Conservation (phyloP, 106 monocot genomes). For the Platanthera guangdongensis region DNA sequence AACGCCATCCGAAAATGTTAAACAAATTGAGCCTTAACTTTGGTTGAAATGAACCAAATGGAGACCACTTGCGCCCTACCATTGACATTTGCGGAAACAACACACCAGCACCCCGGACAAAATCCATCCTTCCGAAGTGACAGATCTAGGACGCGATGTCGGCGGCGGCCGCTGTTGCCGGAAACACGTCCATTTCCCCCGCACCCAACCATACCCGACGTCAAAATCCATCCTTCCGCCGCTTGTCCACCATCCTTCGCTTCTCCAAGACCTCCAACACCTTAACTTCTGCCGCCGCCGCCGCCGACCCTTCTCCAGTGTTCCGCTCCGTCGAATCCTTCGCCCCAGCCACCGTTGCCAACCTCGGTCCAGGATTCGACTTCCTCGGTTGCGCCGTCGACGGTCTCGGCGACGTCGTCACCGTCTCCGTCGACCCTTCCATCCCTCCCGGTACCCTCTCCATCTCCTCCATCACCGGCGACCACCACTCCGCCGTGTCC, state of each 20-base stretch:
- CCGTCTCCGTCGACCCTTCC: conserved; percentile 42
- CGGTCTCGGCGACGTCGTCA: conserved; percentile 59
- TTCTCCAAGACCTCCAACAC: conserved; percentile 12
- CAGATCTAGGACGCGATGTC: no score
- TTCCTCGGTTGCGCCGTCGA: conserved; percentile 71
- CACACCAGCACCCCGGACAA: no score
- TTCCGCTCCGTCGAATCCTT: conserved; percentile 55
- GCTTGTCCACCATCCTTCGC: conserved; percentile 13
- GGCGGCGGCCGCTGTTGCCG: background rate
- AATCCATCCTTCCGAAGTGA: no score
- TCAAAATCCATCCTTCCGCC: background rate
- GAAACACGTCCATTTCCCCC: background rate
- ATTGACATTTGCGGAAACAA: no score
- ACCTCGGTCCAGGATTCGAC: conserved; percentile 89
- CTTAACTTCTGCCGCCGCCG: background rate
- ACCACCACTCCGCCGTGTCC: conserved; percentile 13
- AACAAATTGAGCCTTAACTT: no score
- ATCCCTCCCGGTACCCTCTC: conserved; percentile 40
- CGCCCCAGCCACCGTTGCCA: conserved; percentile 83
- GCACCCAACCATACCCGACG: background rate
- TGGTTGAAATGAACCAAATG: no score
- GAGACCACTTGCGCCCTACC: no score
- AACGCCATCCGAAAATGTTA: no score
- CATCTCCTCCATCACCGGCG: conserved; percentile 50
- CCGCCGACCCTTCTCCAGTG: conserved; percentile 42